A percentile compares a stretch with the other conserved stretches of the same genome.
Evolutionary conservation across 345 rosid species (phyloP).

Genomic region (Salix viminalis): DNA sequence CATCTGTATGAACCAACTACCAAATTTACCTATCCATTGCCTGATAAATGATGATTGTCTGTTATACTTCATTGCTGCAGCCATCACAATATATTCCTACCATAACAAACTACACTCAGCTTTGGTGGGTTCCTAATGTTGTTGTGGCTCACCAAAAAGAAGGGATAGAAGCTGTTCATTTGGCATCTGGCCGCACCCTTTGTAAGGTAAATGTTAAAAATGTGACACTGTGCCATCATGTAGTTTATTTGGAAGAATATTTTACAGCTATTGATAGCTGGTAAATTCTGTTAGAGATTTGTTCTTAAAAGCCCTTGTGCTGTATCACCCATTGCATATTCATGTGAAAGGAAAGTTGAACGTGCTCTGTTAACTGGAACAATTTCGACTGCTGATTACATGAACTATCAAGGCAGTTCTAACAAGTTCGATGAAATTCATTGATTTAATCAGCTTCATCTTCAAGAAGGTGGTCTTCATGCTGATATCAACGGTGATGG

Average conservation of each 20-base stretch:
- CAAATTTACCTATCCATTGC: background rate
- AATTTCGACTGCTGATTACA: background rate
- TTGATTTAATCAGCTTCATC: slow-evolving; percentile 67
- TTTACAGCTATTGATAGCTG: background rate
- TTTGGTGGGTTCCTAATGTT: slow-evolving; percentile 99
- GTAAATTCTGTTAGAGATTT: background rate
- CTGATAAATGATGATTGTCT: background rate
- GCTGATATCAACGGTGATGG: slow-evolving; percentile 99
- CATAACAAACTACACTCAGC: slow-evolving; percentile 85
- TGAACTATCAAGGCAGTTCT: background rate
- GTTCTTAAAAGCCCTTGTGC: background rate
- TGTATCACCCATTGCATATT: background rate
- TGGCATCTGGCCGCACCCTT: slow-evolving; percentile 91
- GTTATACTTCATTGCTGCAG: slow-evolving; percentile 40
- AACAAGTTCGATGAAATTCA: slow-evolving; percentile 4
- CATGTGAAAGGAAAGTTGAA: background rate
- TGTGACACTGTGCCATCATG: background rate
- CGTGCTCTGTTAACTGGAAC: background rate
- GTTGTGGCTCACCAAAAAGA: slow-evolving; percentile 94
- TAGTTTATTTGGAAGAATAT: slow-evolving; percentile 1
- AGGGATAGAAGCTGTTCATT: slow-evolving; percentile 94
- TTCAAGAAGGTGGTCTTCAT: slow-evolving; percentile 98
- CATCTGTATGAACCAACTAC: background rate
- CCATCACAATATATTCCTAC: slow-evolving; percentile 68
- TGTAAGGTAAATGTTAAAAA: slow-evolving; percentile 62